Percentiles rank a stretch among this genome's conserved stretches.
Evolutionary conservation across 2,329 filamentous ascomycete species (phyloP).

Genomic region (Trichothecium roseum): DNA sequence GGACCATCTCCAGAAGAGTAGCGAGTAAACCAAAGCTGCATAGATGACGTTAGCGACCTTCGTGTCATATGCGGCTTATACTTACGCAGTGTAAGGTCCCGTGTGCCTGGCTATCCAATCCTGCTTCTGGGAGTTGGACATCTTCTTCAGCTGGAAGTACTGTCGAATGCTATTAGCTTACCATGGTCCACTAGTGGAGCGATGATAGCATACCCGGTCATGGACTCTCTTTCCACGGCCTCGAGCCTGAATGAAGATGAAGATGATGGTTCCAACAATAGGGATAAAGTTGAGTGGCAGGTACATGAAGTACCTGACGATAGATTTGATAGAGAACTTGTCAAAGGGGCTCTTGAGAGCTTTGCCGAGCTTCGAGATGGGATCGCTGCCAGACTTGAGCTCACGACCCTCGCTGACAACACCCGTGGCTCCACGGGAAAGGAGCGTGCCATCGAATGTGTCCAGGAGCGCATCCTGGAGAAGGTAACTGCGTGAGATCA

Average conservation of each 20-base stretch:
- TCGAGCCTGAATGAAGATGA: constrained; percentile 66
- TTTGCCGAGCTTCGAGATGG: constrained; percentile 46
- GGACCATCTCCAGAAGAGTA: constrained; percentile 75
- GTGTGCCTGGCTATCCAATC: constrained; percentile 61
- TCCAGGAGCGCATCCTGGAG: constrained; percentile 77
- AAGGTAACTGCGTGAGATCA: constrained; percentile 58
- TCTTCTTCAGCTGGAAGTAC: constrained; percentile 89
- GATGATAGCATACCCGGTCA: constrained; percentile 1
- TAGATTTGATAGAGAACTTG: constrained; percentile 46
- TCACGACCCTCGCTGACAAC: constrained; percentile 69
- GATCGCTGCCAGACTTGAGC: constrained; percentile 50
- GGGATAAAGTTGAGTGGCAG: constrained; percentile 90
- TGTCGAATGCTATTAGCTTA: constrained; percentile 22
- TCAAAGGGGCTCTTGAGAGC: constrained; percentile 47
- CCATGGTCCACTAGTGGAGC: no score
- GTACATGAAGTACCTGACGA: constrained; percentile 75
- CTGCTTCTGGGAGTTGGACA: constrained; percentile 54
- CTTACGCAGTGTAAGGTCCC: constrained; percentile 73
- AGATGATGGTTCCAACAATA: constrained; percentile 72
- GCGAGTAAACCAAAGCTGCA: constrained; percentile 63
- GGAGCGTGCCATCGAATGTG: constrained; percentile 70
- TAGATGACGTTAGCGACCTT: constrained; percentile 4
- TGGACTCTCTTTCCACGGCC: constrained; percentile 4
- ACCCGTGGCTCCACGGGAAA: constrained; percentile 37
- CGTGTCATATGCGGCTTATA: constrained; percentile 8